phyloP scores from a whole-genome alignment of 192 early-diverging fungal species.

The Umbelopsis sp. region DNA sequence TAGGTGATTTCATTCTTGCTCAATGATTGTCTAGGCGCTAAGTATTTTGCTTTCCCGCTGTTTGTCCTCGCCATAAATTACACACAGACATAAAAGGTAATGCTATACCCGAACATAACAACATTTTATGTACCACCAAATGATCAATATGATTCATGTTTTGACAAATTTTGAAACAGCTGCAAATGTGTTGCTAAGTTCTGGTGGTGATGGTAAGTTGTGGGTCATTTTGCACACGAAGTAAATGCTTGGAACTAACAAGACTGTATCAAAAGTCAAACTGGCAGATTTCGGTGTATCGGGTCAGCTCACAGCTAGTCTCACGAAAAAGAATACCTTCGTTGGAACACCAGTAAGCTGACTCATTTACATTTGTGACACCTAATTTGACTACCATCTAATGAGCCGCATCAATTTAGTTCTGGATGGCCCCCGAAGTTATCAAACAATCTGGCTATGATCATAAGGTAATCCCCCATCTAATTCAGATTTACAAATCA shows the following conservation, averaged over 20 bases:
- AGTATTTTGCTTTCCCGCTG: not conserved
- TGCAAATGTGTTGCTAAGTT: conserved; percentile 79
- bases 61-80: not conserved
- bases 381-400: not conserved
- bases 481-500: conserved; percentile 6
- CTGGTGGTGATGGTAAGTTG: conserved; percentile 64
- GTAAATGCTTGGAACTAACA: not conserved
- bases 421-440: conserved; percentile 95
- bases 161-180: conserved; percentile 42
- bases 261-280: conserved; percentile 61
- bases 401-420: conserved; percentile 33
- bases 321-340: conserved; percentile 96
- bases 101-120: not conserved
- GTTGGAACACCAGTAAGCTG: conserved; percentile 87
- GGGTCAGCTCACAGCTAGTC: conserved; percentile 87
- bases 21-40: not conserved
- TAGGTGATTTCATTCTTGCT: not conserved
- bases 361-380: not conserved
- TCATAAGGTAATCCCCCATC: conserved; percentile 60
- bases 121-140: too few species aligned
- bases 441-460: conserved; percentile 95
- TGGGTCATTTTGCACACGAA: not conserved
- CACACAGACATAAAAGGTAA: conserved; percentile 86
- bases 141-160: too few species aligned
- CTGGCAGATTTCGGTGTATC: conserved; percentile 99